These are phyloP conservation scores for Amauroascus niger DNA, from an alignment of 2,329 filamentous ascomycete genomes.

Conservation along the genomic window DNA sequence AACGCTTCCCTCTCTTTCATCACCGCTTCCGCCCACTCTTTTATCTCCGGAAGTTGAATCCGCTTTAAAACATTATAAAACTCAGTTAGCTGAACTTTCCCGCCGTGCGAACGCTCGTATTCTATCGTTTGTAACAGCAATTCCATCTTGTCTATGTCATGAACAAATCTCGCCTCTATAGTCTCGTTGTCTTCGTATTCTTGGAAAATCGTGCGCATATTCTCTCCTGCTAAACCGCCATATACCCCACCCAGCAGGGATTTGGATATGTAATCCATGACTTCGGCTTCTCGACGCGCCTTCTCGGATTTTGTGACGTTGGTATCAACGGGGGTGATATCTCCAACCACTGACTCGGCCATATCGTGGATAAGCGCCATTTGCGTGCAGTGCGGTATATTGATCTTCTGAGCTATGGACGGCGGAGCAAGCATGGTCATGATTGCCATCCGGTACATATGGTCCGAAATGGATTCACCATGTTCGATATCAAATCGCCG, in stretches of 20 bases:
- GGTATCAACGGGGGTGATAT: conserved; percentile 83
- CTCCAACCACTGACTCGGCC: conserved; percentile 88
- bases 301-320: conserved; percentile 79
- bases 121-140: conserved; percentile 90
- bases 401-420: conserved; percentile 58
- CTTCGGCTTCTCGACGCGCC: conserved; percentile 70
- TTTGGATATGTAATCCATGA: conserved; percentile 82
- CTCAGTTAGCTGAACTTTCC: conserved; percentile 67
- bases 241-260: conserved; percentile 64
- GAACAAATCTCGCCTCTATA: conserved; percentile 76
- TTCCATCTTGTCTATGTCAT: conserved; percentile 97
- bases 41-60: conserved; percentile 67
- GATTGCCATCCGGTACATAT: conserved; percentile 99
- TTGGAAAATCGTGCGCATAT: conserved; percentile 75
- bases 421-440: conserved; percentile 87
- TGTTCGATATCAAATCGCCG: conserved; percentile 65
- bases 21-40: conserved; percentile 67
- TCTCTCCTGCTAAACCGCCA: conserved; percentile 57
- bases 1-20: conserved; percentile 64
- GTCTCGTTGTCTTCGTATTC: conserved; percentile 90
- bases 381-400: conserved; percentile 75
- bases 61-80: conserved; percentile 69
- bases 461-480: conserved; percentile 88
- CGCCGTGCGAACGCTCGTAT: conserved; percentile 67
- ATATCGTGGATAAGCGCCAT: conserved; percentile 98